Evolutionary conservation across 495 filamentous ascomycete genomes (phyloP), one percentile per base, ranked within the genome.

Genomic region (Staphylotrichum tortipilum): DNA sequence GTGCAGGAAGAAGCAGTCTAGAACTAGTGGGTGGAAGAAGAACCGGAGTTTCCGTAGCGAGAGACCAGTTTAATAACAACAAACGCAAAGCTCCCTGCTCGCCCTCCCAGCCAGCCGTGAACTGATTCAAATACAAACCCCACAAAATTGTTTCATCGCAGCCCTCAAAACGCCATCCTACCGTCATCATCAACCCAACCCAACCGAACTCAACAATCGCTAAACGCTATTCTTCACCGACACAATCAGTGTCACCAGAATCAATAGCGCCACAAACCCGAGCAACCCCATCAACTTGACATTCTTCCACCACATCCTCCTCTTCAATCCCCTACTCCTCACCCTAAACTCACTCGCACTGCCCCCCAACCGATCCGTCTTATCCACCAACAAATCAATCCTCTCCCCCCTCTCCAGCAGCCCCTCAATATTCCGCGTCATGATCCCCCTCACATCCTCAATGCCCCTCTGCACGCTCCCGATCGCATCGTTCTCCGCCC

Each of bases 241-340:
- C 34, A 75, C 63, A 7, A 75, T 66, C 14, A 76, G 71, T 22
- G 70, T 59, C 38, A 70, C 54, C 28, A 97, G 57, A 69, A 99
- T 78, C 67, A 99, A 85, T 12, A 89, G 66, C 30, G 94, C 65
- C 35, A 97, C 92, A 40, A 96, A 57, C 2, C 75, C 79, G 57
- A 99, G 67, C 59, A 99, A 64, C 30, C 80, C 81, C 89, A 97
- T 96, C 61, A 89, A 56, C 68, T 94, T 92, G 17, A 91, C 77
- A 71, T 98, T 98, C 83, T 98, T 98, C 90, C 91, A 99, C 92
- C 92, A 99, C 94, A 97, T 97, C 60, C 80, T 73, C 66, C 92
- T 75, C 72, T 91, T 85, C 65, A 99, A 64, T 0, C 87, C 87
- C 22, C 86, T 74, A 61, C 84, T 89, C 53, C 89, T 71, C n/a